Percentiles rank a stretch among this genome's conserved stretches.
Conservation (phyloP, 495 filamentous ascomycete species). For the Mycothermus thermophilus region DNA sequence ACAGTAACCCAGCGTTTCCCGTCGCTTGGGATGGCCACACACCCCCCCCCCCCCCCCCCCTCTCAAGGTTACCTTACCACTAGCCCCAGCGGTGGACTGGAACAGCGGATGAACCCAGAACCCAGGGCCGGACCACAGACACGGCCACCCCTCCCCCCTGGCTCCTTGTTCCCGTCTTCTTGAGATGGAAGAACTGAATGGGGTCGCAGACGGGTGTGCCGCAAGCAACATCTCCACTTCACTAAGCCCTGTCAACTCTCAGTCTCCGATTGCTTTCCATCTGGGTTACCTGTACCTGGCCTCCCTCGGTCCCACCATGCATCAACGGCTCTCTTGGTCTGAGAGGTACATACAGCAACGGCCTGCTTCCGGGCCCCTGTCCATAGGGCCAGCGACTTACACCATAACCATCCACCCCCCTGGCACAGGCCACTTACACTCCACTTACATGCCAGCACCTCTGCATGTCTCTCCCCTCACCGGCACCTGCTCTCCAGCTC, state of each 20-base stretch:
- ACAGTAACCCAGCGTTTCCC: too few relatives aligned
- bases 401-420: too few relatives aligned
- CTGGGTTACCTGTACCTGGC: too few relatives aligned
- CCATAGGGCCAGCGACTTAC: conserved; percentile 6
- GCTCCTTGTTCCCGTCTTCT: conserved; percentile 10
- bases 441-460: too few relatives aligned
- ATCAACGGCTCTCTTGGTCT: too few relatives aligned
- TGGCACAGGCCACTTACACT: conserved; percentile 4
- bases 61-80: conserved; percentile 5
- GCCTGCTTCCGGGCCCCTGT: too few relatives aligned
- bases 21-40: too few relatives aligned
- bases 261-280: not conserved
- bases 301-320: too few relatives aligned
- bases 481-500: conserved; percentile 6
- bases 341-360: too few relatives aligned
- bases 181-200: too few relatives aligned
- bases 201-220: conserved; percentile 6
- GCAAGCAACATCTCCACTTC: conserved; percentile 5
- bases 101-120: conserved; percentile 4
- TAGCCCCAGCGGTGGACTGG: too few relatives aligned
- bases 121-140: not conserved
- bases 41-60: not conserved
- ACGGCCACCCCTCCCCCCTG: conserved; percentile 1
- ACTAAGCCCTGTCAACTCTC: conserved; percentile 6
- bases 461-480: conserved; percentile 3